A percentile compares a stretch with the other conserved stretches of the same genome.
These are phyloP conservation scores for Teratosphaeria pseudoeucalypti DNA, from an alignment of 2,329 filamentous ascomycete genomes.

Conservation along the genomic window DNA sequence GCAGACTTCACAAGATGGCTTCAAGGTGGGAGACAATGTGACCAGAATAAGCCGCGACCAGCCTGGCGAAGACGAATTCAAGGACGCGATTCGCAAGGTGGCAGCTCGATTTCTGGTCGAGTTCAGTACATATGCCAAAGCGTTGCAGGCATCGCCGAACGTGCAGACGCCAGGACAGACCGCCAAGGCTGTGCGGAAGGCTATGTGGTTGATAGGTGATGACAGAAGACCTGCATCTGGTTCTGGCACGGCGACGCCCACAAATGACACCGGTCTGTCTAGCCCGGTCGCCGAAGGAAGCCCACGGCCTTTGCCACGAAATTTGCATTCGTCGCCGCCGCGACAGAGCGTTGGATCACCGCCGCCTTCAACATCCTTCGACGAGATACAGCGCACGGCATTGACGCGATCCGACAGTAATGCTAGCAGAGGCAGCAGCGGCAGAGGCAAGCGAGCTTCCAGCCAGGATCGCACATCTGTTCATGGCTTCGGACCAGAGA, in stretches of 20 bases:
- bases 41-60: slow-evolving; percentile 1
- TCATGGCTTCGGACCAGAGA: slow-evolving; percentile 53
- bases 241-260: slow-evolving; percentile 15
- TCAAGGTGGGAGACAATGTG: not conserved
- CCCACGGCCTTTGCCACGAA: not conserved
- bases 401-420: slow-evolving; percentile 28
- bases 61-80: not conserved
- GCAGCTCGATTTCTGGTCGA: slow-evolving; percentile 37
- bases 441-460: slow-evolving; percentile 9
- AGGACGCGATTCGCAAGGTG: slow-evolving; percentile 35
- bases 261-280: slow-evolving; percentile 9
- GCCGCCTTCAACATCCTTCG: slow-evolving; percentile 44
- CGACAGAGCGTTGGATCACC: slow-evolving; percentile 14
- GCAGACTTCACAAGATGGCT: slow-evolving; percentile 3
- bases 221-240: slow-evolving; percentile 10
- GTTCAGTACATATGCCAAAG: slow-evolving; percentile 38
- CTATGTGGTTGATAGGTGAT: slow-evolving; percentile 10
- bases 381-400: slow-evolving; percentile 37
- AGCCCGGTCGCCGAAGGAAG: slow-evolving; percentile 18
- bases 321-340: slow-evolving; percentile 9
- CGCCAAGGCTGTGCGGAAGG: slow-evolving; percentile 33
- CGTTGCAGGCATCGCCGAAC: slow-evolving; percentile 45
- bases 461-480: slow-evolving; percentile 50
- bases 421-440: slow-evolving; percentile 14
- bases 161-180: slow-evolving; percentile 61